A percentile compares a stretch with the other conserved stretches of the same genome.
These are phyloP conservation scores for Penicillium cataractarum DNA, from an alignment of 495 filamentous ascomycete species.

Conservation along the genomic window DNA sequence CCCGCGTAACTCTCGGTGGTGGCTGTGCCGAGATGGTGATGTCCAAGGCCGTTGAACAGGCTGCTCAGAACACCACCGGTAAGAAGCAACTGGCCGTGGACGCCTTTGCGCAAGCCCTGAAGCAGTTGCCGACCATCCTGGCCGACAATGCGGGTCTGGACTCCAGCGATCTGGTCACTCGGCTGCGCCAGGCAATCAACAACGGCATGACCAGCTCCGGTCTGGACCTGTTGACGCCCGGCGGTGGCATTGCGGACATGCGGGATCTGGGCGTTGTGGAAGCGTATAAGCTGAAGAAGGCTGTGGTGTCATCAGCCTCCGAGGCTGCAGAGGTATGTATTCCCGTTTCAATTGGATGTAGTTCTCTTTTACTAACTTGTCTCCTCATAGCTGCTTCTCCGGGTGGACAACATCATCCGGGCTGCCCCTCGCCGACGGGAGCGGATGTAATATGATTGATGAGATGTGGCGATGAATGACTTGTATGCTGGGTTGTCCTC, in stretches of 20 bases:
- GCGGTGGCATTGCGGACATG: conserved; percentile 96
- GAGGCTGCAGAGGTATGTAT: conserved; percentile 87
- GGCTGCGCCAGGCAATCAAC: conserved; percentile 90
- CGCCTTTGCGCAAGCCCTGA: conserved; percentile 82
- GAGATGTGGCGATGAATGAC: conserved; percentile 24
- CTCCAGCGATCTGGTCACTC: conserved; percentile 88
- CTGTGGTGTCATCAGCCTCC: conserved; percentile 90
- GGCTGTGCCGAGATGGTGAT: conserved; percentile 98
- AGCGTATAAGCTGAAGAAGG: conserved; percentile 97
- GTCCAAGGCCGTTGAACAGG: conserved; percentile 95
- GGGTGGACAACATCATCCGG: conserved; percentile 87
- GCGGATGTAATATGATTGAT: conserved; percentile 59
- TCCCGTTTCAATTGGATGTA: not conserved
- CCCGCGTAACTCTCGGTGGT: conserved; percentile 90
- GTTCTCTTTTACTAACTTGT: conserved; percentile 6
- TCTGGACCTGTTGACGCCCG: conserved; percentile 84
- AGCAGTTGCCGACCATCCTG: conserved; percentile 93
- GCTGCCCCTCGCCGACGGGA: conserved; percentile 75
- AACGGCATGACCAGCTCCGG: conserved; percentile 90
- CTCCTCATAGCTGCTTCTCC: conserved; percentile 64
- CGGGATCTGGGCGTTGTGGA: conserved; percentile 95
- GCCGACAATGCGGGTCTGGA: conserved; percentile 98
- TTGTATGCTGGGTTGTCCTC: conserved; percentile 16
- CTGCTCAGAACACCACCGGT: conserved; percentile 89
- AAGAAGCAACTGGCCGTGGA: conserved; percentile 96